A percentile compares a stretch with the other conserved stretches of the same genome.
phyloP scores from a whole-genome alignment of 2,329 filamentous ascomycete genomes.

The Sphaceloma murrayae region DNA sequence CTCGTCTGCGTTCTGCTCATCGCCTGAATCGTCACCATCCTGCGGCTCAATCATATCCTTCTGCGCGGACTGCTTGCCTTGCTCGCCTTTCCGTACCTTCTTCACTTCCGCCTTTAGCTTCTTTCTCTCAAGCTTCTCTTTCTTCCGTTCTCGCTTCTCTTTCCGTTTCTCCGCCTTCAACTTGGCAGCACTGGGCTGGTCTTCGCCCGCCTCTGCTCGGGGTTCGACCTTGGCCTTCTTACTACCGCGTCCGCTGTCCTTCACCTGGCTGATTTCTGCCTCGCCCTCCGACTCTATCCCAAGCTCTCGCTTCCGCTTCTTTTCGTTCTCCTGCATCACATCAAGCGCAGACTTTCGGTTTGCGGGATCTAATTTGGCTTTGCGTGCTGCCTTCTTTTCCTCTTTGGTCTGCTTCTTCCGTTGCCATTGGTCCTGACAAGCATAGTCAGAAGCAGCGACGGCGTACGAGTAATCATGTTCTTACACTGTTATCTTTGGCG shows the following conservation, averaged over 20 bases:
- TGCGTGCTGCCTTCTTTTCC: constrained; percentile 70
- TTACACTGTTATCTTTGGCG: constrained; percentile 63
- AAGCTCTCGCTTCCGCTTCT: constrained; percentile 40
- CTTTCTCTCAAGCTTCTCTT: constrained; percentile 32
- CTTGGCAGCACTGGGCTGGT: constrained; percentile 25
- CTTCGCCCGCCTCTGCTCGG: constrained; percentile 20
- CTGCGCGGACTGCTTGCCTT: constrained; percentile 22
- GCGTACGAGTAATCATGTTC: too few relatives aligned
- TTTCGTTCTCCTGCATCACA: constrained; percentile 45
- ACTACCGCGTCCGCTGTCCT: constrained; percentile 30
- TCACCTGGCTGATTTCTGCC: constrained; percentile 25
- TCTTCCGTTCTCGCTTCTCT: constrained; percentile 37
- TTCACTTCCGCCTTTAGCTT: constrained; percentile 32
- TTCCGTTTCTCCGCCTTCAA: constrained; percentile 36
- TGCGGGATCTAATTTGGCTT: constrained; percentile 83
- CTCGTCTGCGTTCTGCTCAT: constrained; percentile 26
- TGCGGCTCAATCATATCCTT: constrained; percentile 21
- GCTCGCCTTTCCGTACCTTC: constrained; percentile 28
- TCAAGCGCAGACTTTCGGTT: constrained; percentile 87
- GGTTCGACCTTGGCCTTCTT: constrained; percentile 38
- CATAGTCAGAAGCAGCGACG: constrained; percentile 18
- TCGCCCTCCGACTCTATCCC: constrained; percentile 43
- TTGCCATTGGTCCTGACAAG: constrained; percentile 74
- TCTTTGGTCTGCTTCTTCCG: constrained; percentile 94
- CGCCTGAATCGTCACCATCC: constrained; percentile 22